Percentiles rank a stretch among this genome's conserved stretches.
Conservation (phyloP, 441 rosid species). For the Pelargonium australe region DNA sequence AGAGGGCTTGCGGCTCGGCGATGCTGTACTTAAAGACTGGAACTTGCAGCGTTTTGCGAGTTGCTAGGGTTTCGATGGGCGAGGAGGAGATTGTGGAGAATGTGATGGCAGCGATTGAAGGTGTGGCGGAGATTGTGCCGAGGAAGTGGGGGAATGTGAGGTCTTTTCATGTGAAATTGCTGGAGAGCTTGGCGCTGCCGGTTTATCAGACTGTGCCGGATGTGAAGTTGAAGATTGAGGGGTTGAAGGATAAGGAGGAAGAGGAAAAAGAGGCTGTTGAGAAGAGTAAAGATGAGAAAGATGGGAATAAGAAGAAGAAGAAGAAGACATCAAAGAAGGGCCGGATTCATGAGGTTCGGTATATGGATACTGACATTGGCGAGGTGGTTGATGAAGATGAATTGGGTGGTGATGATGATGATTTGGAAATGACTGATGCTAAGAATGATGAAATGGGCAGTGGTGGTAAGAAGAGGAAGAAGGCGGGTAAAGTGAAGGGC, state of each 20-base stretch:
- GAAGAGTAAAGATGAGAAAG: conserved; percentile 27
- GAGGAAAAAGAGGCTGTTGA: conserved; percentile 19
- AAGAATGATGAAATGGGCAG: background rate
- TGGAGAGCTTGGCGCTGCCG: conserved; percentile 80
- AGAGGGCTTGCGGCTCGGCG: conserved; percentile 56
- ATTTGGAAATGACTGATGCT: background rate
- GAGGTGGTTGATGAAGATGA: conserved; percentile 2
- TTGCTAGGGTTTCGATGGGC: conserved; percentile 61
- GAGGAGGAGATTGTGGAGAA: conserved; percentile 47
- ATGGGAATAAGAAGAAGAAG: conserved; percentile 33
- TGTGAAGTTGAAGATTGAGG: conserved; percentile 64
- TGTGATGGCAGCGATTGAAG: conserved; percentile 55
- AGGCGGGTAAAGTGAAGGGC: background rate
- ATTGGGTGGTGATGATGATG: conserved; percentile 16
- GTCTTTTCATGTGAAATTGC: conserved; percentile 74
- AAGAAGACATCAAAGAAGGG: conserved; percentile 1
- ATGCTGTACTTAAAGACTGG: conserved; percentile 67
- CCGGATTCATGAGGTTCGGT: background rate
- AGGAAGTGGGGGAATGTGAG: conserved; percentile 70
- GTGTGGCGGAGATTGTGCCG: conserved; percentile 61
- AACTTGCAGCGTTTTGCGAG: conserved; percentile 74
- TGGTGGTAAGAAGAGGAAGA: conserved; percentile 2
- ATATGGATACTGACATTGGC: conserved; percentile 8
- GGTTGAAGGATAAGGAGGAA: conserved; percentile 24
- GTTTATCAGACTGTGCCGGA: conserved; percentile 76